Conservation (phyloP, 2,329 filamentous ascomycete genomes). For the Beauveria bassiana region DNA sequence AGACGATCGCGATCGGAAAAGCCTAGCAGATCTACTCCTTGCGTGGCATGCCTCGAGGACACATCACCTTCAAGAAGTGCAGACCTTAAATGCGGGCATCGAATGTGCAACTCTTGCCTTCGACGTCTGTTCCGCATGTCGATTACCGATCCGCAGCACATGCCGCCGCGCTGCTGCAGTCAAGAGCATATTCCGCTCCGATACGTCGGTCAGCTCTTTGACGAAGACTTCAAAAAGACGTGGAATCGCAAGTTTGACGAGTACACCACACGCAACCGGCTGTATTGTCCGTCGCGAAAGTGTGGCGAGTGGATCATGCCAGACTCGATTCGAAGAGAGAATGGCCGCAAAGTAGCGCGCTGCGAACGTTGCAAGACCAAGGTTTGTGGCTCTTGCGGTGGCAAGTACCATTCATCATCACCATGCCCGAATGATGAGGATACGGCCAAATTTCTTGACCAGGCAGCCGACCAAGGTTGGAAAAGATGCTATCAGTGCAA, state of each 20-base stretch:
- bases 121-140: constrained; percentile 68
- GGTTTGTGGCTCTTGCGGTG: constrained; percentile 67
- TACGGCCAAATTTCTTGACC: constrained; percentile 52
- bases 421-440: constrained; percentile 68
- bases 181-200: constrained; percentile 64
- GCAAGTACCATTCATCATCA: constrained; percentile 60
- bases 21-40: constrained; percentile 45
- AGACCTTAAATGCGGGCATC: constrained; percentile 69
- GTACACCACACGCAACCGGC: constrained; percentile 62
- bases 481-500: constrained; percentile 69
- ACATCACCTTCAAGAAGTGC: constrained; percentile 55
- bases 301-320: constrained; percentile 80
- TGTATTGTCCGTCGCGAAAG: constrained; percentile 66
- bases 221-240: constrained; percentile 62
- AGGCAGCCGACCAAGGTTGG: constrained; percentile 63
- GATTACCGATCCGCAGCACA: constrained; percentile 66
- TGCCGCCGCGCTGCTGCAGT: constrained; percentile 80
- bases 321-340: constrained; percentile 51
- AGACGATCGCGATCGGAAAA: constrained; percentile 9
- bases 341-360: constrained; percentile 56
- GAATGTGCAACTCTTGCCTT: constrained; percentile 73
- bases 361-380: constrained; percentile 66
- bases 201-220: constrained; percentile 69
- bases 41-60: constrained; percentile 65
- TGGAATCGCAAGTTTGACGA: constrained; percentile 81